Percentiles rank a stretch among this genome's conserved stretches.
These are phyloP conservation scores for Microdochium paspali DNA, from an alignment of 2,329 filamentous ascomycete genomes.

Conservation along the genomic window DNA sequence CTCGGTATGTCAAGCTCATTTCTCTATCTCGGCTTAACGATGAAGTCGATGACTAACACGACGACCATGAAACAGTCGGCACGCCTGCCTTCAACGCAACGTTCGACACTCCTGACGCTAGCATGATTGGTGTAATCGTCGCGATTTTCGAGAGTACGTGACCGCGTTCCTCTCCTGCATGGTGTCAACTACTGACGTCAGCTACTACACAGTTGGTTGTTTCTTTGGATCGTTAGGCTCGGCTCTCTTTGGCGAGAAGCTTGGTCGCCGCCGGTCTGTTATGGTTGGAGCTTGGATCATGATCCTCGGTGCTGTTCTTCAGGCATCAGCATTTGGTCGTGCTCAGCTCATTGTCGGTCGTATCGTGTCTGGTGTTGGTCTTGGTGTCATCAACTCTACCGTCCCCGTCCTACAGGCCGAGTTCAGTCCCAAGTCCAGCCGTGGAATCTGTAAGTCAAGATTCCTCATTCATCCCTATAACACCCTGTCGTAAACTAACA, in stretches of 20 bases:
- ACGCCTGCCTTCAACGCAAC: constrained; percentile 27
- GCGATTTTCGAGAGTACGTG: constrained; percentile 30
- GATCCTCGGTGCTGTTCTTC: constrained; percentile 30
- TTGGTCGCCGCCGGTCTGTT: constrained; percentile 33
- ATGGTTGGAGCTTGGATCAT: constrained; percentile 31
- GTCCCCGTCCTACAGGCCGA: constrained; percentile 34
- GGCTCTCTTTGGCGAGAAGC: constrained; percentile 28
- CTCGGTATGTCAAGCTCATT: constrained; percentile 10
- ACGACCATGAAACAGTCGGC: constrained; percentile 19
- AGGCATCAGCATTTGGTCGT: constrained; percentile 29
- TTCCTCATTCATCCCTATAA: not conserved
- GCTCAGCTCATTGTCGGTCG: constrained; percentile 34
- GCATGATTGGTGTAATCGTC: constrained; percentile 35
- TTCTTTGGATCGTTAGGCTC: constrained; percentile 21
- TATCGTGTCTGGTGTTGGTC: constrained; percentile 34
- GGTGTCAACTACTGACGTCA: not conserved
- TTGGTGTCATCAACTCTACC: constrained; percentile 33
- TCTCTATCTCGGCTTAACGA: constrained; percentile 3
- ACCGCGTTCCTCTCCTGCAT: not conserved
- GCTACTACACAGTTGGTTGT: not conserved
- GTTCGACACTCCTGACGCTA: constrained; percentile 26
- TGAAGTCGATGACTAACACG: constrained; percentile 5
- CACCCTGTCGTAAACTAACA: not conserved
- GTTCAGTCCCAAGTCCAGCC: constrained; percentile 10
- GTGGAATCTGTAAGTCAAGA: not conserved